Conservation (phyloP, 345 rosid genomes). For the Diplotaxis tenuifolia region DNA sequence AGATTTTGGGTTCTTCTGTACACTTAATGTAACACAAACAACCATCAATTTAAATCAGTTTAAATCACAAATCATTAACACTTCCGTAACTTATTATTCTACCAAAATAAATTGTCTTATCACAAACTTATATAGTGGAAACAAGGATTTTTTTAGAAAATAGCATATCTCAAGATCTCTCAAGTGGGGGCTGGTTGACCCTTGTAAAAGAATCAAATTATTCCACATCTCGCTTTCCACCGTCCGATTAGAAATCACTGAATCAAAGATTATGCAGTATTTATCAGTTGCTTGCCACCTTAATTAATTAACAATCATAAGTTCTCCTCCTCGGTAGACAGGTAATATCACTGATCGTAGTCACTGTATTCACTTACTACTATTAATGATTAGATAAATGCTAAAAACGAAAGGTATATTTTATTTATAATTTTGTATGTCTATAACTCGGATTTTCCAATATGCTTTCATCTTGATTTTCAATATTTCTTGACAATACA, state of each 20-base stretch:
- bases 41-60: background rate
- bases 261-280: slow-evolving; percentile 31
- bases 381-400: background rate
- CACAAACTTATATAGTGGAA: background rate
- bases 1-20: no score
- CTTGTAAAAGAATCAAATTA: slow-evolving; percentile 25
- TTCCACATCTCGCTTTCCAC: slow-evolving; percentile 25
- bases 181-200: slow-evolving; percentile 32
- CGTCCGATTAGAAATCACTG: slow-evolving; percentile 33
- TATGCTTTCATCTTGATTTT: background rate
- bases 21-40: background rate
- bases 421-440: background rate
- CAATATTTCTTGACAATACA: background rate
- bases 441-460: background rate
- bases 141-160: background rate
- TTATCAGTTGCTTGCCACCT: slow-evolving; percentile 23
- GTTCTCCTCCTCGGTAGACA: slow-evolving; percentile 24
- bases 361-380: background rate
- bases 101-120: background rate
- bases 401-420: background rate
- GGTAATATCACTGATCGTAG: slow-evolving; percentile 1
- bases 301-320: slow-evolving; percentile 25
- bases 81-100: background rate
- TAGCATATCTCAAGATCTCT: slow-evolving; percentile 24
- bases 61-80: background rate